Evolutionary conservation across 805 yeast species (phyloP).

Genomic region (Tetrapisispora fleetii): DNA sequence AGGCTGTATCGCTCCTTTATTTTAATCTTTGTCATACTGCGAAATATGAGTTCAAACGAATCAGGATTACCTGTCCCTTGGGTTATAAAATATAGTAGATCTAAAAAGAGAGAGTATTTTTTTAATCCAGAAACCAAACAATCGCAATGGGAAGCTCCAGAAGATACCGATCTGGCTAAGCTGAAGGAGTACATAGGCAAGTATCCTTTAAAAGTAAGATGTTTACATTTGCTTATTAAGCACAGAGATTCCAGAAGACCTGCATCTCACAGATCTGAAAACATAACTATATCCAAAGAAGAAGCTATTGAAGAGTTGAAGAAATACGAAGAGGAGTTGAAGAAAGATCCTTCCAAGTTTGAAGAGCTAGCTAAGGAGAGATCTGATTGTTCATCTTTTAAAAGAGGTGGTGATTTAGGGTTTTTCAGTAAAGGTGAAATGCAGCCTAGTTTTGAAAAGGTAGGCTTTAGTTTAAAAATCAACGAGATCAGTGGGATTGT

Average conservation of each 20-base stretch:
- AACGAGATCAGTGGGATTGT: slow-evolving; percentile 79
- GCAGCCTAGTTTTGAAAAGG: slow-evolving; percentile 92
- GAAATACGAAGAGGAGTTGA: slow-evolving; percentile 47
- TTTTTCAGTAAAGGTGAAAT: slow-evolving; percentile 80
- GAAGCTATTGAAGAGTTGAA: slow-evolving; percentile 65
- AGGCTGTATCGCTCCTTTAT: no score
- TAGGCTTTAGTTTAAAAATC: slow-evolving; percentile 68
- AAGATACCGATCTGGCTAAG: slow-evolving; percentile 57
- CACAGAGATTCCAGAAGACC: slow-evolving; percentile 82
- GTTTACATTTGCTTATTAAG: slow-evolving; percentile 73
- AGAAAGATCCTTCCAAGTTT: slow-evolving; percentile 35
- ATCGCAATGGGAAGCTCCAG: slow-evolving; percentile 88
- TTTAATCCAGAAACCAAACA: slow-evolving; percentile 58
- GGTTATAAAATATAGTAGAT: slow-evolving; percentile 68
- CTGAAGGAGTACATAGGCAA: slow-evolving; percentile 47
- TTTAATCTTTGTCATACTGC: no score
- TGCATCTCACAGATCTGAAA: slow-evolving; percentile 75
- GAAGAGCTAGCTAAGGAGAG: slow-evolving; percentile 69
- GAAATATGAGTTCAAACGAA: slow-evolving; percentile 27
- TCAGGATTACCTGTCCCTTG: slow-evolving; percentile 80
- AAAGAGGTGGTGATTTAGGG: slow-evolving; percentile 88
- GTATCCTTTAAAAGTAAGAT: slow-evolving; percentile 62
- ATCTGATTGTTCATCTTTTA: slow-evolving; percentile 81
- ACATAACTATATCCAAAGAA: slow-evolving; percentile 69
- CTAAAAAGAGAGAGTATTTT: slow-evolving; percentile 79